Base-by-base conservation (phyloP, 257 asterid species). In the Hygrophila difformis region DNA sequence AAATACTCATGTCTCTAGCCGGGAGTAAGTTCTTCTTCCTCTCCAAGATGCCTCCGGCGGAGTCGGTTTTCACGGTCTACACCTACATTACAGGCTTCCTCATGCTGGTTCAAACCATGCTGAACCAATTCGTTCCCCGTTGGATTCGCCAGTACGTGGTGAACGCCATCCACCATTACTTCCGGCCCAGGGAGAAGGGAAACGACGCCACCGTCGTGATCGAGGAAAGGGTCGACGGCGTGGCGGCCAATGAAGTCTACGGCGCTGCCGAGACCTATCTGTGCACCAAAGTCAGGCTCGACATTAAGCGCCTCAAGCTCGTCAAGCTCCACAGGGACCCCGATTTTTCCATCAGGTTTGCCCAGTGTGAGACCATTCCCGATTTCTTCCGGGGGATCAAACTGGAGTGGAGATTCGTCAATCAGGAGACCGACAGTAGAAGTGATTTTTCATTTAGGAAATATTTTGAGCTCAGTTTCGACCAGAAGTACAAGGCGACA, bases 221-320 rank as follows among this genome's bases (percentile, higher is more conserved):
- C 49, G 93, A 77, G 20, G 85, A 80, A 50, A 49, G 68, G 14
- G n/a, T n/a, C n/a, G 93, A 80, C 46, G 85, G 86, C n/a, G 59
- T 84, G 43, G 60, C 81, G 0, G 44, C 9, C 57, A 84, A 84
- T 41, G 83, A 79, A 35, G 42, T 77, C 7, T 84, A 61, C 49
- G 15, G 18, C 46, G 81, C 79, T 21, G 84, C 81, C 12, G 94
- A 84, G 44, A 54, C 36, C 17, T 80, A 77, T 45, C 75, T 84
- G 16, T 84, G 77, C 60, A 28, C 71, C 47, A 72, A 67, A 51
- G 43, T 64, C 53, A 37, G 64, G 7, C 66, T 73, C 16, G 49
- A 65, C 44, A 44, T 80, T 40, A 72, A 61, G 26, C 70, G 79
- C 39, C 60, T 85, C 13, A 81, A 72, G 36, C 51, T 85, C 51